These are phyloP conservation scores for Volvariella volvacea DNA, from an alignment of 1,284 basidiomycete species.

Conservation along the genomic window DNA sequence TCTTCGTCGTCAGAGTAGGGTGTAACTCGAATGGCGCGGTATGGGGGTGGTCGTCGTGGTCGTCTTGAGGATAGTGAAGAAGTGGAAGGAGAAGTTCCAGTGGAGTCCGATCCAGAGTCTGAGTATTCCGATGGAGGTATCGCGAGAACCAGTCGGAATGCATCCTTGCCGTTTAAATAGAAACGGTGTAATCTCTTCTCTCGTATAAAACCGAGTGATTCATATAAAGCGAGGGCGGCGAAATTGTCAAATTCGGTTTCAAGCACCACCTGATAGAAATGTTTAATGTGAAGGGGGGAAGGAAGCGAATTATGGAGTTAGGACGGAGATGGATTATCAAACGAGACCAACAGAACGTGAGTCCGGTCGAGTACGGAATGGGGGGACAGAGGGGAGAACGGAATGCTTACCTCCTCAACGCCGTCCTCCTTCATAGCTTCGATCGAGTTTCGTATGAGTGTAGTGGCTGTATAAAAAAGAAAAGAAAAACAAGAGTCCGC, in stretches of 20 bases:
- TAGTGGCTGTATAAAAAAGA: conserved; percentile 50
- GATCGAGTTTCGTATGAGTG: conserved; percentile 74
- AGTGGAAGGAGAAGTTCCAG: conserved; percentile 9
- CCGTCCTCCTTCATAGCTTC: conserved; percentile 74
- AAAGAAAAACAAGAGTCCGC: conserved; percentile 30
- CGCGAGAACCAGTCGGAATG: conserved; percentile 68
- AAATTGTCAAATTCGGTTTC: conserved; percentile 97
- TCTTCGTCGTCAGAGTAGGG: conserved; percentile 42
- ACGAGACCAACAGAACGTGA: not conserved
- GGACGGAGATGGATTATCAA: conserved; percentile 1
- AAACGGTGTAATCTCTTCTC: conserved; percentile 95
- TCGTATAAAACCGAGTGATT: conserved; percentile 88
- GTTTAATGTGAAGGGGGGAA: conserved; percentile 1
- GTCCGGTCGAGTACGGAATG: conserved; percentile 1
- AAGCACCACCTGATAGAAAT: conserved; percentile 70
- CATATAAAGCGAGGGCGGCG: conserved; percentile 84
- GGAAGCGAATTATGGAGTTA: conserved; percentile 2
- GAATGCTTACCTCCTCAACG: conserved; percentile 72
- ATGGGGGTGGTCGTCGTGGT: conserved; percentile 15
- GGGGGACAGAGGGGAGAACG: conserved; percentile 3
- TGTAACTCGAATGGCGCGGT: conserved; percentile 33
- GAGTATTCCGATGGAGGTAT: conserved; percentile 32
- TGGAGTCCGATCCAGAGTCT: conserved; percentile 20
- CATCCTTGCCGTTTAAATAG: conserved; percentile 92
- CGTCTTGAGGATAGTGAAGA: conserved; percentile 10